Evolutionary conservation across 2,329 filamentous ascomycete species (phyloP).

Genomic region (Pseudogymnoascus verrucosus): DNA sequence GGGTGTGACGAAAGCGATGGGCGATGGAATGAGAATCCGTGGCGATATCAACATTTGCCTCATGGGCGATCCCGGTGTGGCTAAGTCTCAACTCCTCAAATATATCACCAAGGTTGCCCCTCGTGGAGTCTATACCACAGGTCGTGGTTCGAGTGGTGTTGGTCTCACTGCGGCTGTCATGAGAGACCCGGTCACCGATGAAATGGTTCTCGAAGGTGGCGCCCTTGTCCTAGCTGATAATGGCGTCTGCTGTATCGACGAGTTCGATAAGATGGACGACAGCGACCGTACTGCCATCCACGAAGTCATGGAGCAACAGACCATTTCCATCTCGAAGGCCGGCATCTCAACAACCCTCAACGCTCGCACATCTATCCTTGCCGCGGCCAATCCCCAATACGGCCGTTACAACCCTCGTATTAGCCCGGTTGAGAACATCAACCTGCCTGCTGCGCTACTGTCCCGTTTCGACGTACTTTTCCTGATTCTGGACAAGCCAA

Average conservation of each 20-base stretch:
- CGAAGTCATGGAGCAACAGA: slow-evolving; percentile 86
- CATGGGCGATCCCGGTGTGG: slow-evolving; percentile 99
- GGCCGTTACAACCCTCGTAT: slow-evolving; percentile 97
- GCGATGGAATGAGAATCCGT: slow-evolving; percentile 97
- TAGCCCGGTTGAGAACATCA: slow-evolving; percentile 97
- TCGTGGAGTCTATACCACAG: slow-evolving; percentile 73
- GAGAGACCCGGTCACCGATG: slow-evolving; percentile 70
- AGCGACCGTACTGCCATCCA: slow-evolving; percentile 71
- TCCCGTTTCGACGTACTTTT: slow-evolving; percentile 97
- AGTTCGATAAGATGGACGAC: slow-evolving; percentile 83
- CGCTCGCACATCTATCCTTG: slow-evolving; percentile 89
- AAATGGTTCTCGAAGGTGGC: slow-evolving; percentile 73
- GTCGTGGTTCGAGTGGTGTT: slow-evolving; percentile 72
- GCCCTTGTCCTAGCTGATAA: slow-evolving; percentile 73
- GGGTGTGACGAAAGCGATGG: slow-evolving; percentile 92
- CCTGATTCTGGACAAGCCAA: slow-evolving; percentile 89
- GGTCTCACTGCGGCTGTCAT: slow-evolving; percentile 77
- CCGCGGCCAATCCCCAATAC: slow-evolving; percentile 93
- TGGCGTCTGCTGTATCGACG: slow-evolving; percentile 76
- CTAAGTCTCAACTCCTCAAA: slow-evolving; percentile 95
- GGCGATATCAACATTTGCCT: slow-evolving; percentile 98
- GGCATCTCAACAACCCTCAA: slow-evolving; percentile 96
- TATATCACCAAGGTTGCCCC: slow-evolving; percentile 98
- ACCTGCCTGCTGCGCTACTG: slow-evolving; percentile 90
- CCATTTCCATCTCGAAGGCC: slow-evolving; percentile 77